phyloP scores from a whole-genome alignment of 352 stramenopile genomes.

The Pythium sukuiense region DNA sequence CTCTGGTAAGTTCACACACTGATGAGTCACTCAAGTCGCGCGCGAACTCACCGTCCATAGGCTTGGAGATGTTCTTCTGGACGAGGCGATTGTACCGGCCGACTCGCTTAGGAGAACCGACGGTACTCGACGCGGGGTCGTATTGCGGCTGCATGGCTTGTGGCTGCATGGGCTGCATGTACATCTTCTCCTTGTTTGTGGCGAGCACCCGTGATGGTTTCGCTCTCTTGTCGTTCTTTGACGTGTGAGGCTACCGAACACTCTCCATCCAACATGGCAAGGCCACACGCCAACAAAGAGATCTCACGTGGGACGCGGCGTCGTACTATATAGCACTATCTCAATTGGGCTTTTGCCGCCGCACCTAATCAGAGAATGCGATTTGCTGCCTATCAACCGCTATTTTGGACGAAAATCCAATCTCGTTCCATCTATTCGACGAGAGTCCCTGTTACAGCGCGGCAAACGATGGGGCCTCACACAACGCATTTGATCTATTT shows the following conservation, averaged over 20 bases:
- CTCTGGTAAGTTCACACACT: too few relatives aligned
- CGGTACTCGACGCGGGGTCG: not conserved
- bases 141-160: constrained; percentile 19
- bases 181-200: not conserved
- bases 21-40: too few relatives aligned
- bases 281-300: not conserved
- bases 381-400: not conserved
- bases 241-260: not conserved
- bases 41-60: constrained; percentile 40
- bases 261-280: too few relatives aligned
- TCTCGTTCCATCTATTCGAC: too few relatives aligned
- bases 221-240: not conserved
- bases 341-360: too few relatives aligned
- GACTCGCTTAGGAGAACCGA: constrained; percentile 11
- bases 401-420: not conserved
- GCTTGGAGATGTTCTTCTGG: constrained; percentile 48
- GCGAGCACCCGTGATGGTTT: not conserved
- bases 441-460: too few relatives aligned
- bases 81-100: constrained; percentile 50
- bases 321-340: not conserved
- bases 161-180: constrained; percentile 14
- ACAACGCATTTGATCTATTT: too few relatives aligned
- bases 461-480: too few relatives aligned
- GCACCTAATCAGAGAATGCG: too few relatives aligned
- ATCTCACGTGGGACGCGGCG: not conserved